A percentile compares a stretch with the other conserved stretches of the same genome.
phyloP scores from a whole-genome alignment of 2,329 filamentous ascomycete genomes.

The Macroventuria anomochaeta region DNA sequence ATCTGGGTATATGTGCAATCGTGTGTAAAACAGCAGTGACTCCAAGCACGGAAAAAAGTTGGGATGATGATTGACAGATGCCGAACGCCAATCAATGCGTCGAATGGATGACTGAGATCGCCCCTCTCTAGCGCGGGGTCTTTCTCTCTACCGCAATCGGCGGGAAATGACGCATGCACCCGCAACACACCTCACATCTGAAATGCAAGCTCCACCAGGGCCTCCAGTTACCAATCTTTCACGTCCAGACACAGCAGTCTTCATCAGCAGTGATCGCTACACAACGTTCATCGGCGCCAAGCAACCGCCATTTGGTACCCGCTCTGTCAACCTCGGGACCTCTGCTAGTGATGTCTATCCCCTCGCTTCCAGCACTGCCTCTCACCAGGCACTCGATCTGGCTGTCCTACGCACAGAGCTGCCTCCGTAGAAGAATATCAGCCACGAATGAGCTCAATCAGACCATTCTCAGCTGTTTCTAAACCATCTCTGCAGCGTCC shows the following conservation, averaged over 20 bases:
- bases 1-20: neutral
- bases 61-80: constrained; percentile 5
- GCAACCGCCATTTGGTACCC: neutral
- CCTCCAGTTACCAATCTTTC: neutral
- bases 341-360: neutral
- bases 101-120: constrained; percentile 6
- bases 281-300: neutral
- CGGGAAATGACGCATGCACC: constrained; percentile 17
- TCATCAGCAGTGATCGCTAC: no score
- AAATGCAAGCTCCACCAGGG: neutral
- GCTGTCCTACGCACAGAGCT: neutral
- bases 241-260: neutral
- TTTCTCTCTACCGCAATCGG: constrained; percentile 4
- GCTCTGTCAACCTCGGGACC: neutral
- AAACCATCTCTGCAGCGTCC: constrained; percentile 1
- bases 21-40: constrained; percentile 11
- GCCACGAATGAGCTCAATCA: neutral
- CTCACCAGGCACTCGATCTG: neutral
- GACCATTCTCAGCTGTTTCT: neutral
- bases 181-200: neutral
- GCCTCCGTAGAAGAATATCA: neutral
- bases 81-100: constrained; percentile 17
- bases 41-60: constrained; percentile 19
- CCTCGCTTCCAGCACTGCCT: neutral
- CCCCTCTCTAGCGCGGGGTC: constrained; percentile 3